These are phyloP conservation scores for Argentina anserina DNA, from an alignment of 306 rosid genomes.

Conservation along the genomic window DNA sequence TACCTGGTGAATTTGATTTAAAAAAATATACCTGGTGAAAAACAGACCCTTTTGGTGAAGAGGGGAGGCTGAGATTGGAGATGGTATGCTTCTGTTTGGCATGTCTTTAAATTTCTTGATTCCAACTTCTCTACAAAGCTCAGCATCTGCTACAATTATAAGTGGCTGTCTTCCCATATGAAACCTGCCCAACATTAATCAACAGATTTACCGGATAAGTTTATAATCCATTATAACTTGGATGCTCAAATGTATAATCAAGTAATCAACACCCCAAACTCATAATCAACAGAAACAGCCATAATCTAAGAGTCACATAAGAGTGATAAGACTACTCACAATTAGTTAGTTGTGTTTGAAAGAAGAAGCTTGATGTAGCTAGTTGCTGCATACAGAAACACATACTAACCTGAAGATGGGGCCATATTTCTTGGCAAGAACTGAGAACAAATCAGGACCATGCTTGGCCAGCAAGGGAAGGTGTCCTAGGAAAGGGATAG, in stretches of 20 bases:
- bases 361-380: background rate
- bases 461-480: slow-evolving; percentile 80
- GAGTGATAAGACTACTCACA: background rate
- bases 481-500: slow-evolving; percentile 76
- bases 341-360: background rate
- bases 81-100: slow-evolving; percentile 78
- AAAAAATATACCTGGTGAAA: slow-evolving; percentile 77
- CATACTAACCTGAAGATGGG: slow-evolving; percentile 81
- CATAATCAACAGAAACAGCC: background rate
- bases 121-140: slow-evolving; percentile 83
- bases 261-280: background rate
- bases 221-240: background rate
- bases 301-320: background rate
- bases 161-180: slow-evolving; percentile 93
- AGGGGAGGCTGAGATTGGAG: slow-evolving; percentile 87
- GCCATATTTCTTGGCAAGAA: slow-evolving; percentile 82
- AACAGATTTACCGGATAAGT: background rate
- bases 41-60: slow-evolving; percentile 94
- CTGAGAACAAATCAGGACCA: slow-evolving; percentile 86
- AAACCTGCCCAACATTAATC: slow-evolving; percentile 47
- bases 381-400: background rate
- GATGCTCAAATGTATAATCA: background rate
- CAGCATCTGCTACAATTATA: slow-evolving; percentile 79
- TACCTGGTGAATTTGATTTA: slow-evolving; percentile 85
- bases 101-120: slow-evolving; percentile 75